phyloP scores from a whole-genome alignment of 2,329 filamentous ascomycete species.

The Hypoxylon sp. region DNA sequence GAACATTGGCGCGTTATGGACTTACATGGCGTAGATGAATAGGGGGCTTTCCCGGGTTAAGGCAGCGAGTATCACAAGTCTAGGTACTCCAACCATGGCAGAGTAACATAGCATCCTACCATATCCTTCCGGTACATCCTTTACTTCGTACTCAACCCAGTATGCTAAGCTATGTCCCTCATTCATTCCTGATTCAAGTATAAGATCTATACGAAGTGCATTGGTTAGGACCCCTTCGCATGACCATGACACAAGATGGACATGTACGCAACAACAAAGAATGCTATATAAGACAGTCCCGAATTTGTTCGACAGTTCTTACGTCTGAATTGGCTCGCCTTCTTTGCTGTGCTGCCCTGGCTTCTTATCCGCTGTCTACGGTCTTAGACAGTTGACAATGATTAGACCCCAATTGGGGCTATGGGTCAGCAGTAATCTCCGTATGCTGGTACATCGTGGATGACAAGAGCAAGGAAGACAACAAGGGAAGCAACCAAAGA shows the following conservation, averaged over 20 bases:
- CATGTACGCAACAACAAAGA: slow-evolving; percentile 32
- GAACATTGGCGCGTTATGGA: background rate
- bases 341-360: slow-evolving; percentile 23
- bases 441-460: slow-evolving; percentile 38
- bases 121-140: slow-evolving; percentile 17
- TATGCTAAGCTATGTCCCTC: slow-evolving; percentile 14
- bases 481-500: slow-evolving; percentile 30
- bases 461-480: slow-evolving; percentile 30
- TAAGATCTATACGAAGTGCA: background rate
- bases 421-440: slow-evolving; percentile 40
- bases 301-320: slow-evolving; percentile 28
- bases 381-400: slow-evolving; percentile 37
- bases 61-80: slow-evolving; percentile 33
- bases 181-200: slow-evolving; percentile 12
- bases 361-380: slow-evolving; percentile 19
- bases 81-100: slow-evolving; percentile 22
- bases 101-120: slow-evolving; percentile 34
- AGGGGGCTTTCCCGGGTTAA: slow-evolving; percentile 29
- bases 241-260: slow-evolving; percentile 20
- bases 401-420: slow-evolving; percentile 29
- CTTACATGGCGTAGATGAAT: slow-evolving; percentile 24
- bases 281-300: slow-evolving; percentile 33
- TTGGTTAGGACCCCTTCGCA: slow-evolving; percentile 20
- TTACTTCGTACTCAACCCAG: slow-evolving; percentile 15
- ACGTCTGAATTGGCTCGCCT: slow-evolving; percentile 31